Base-by-base conservation (phyloP, 305 asterid genomes). In the Solanum aculeatissimum region DNA sequence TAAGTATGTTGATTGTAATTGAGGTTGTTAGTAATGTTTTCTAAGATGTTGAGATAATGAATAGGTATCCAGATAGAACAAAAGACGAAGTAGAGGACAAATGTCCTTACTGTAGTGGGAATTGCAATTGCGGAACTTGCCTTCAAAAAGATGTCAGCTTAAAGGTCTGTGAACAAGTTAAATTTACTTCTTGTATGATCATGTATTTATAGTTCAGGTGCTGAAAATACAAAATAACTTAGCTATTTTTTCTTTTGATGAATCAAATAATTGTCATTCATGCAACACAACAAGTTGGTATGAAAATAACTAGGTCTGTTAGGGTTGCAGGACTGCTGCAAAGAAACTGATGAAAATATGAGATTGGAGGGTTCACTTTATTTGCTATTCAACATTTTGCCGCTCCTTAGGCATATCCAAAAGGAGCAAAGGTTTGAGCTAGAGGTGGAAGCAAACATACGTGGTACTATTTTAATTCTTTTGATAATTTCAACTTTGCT, bases 71-170 rank as follows among this genome's bases (percentile, higher is more conserved):
- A 40, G 86, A 86, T 82, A 89, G 89, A 86, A 91, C 89, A 54
- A 89, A 89, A 25, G 84, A 87, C 71, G 96, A 94, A 77, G 85
- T 94, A 54, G 70, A 87, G 88, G 82, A 81, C 71, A 77, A 85
- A 14, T 95, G 98, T 85, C 98, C 98, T 45, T 91, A 90, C 87
- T 95, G 98, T 89, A 57, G 87, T 55, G 94, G 95, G 62, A 93
- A 90, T 85, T 95, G 98, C 91, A 93, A 95, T 83, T 95, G 98
- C 89, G 89, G 58, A 86, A 87, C 91, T 88, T 95, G 98, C 91
- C 97, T 95, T 83, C 91, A 91, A 88, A 90, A 80, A 83, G 88
- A 86, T 72, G 81, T 85, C 75, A 65, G 23, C 68, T 38, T 74
- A 70, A 86, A 89, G 96, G 98, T 92, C 65, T 45, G 63, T 32